Conservation (phyloP, 768 basidiomycete species). For the Psilocybe sp. region DNA sequence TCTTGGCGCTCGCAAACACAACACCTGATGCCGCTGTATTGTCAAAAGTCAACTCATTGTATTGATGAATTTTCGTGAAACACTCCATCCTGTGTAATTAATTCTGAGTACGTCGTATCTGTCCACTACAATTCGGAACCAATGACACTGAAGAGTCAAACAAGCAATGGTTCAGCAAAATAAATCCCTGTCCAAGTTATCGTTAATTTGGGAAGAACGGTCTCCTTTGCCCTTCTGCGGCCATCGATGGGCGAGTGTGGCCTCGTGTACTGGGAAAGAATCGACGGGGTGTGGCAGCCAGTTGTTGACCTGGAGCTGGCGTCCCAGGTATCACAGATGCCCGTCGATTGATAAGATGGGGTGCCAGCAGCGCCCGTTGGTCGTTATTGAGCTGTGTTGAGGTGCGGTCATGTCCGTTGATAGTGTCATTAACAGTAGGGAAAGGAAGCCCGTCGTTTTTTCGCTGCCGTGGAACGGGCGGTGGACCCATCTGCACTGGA, state of each 20-base stretch:
- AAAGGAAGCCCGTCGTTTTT: slow-evolving; percentile 18
- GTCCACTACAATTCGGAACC: not conserved
- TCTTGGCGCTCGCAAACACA: too few species aligned
- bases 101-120: too few species aligned
- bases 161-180: not conserved
- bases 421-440: not conserved
- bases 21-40: too few species aligned
- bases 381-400: not conserved
- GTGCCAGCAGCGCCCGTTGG: slow-evolving; percentile 2
- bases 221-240: slow-evolving; percentile 40
- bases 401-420: not conserved
- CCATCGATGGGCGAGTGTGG: slow-evolving; percentile 3
- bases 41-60: too few species aligned
- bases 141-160: not conserved
- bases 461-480: slow-evolving; percentile 45
- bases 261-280: slow-evolving; percentile 3
- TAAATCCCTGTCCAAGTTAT: slow-evolving; percentile 15
- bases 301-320: slow-evolving; percentile 5
- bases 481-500: slow-evolving; percentile 47
- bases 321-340: slow-evolving; percentile 3
- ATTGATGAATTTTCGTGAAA: too few species aligned
- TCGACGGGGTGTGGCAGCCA: not conserved
- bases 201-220: slow-evolving; percentile 42
- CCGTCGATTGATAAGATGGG: not conserved
- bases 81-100: too few species aligned